phyloP scores from a whole-genome alignment of 1,139 yeast genomes.

The Pichia cactophila region DNA sequence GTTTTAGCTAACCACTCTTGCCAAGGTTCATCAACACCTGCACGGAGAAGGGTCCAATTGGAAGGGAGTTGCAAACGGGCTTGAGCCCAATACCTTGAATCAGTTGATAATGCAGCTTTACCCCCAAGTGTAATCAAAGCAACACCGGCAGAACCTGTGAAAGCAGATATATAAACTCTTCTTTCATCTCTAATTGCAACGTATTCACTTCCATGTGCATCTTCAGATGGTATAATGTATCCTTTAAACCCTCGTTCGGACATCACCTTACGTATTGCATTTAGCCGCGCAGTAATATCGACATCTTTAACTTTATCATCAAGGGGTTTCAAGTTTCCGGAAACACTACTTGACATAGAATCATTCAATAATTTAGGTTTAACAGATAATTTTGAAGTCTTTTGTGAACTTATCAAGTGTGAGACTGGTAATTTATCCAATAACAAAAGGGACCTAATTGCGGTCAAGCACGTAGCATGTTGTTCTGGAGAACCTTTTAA shows the following conservation, averaged over 20 bases:
- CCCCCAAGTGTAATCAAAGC: constrained; percentile 40
- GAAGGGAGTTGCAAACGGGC: constrained; percentile 48
- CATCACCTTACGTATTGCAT: not conserved
- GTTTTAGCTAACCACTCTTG: constrained; percentile 42
- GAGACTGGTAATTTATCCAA: not conserved
- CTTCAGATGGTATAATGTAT: constrained; percentile 52
- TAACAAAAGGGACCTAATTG: not conserved
- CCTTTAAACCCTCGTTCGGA: not conserved
- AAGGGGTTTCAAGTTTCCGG: too few species aligned
- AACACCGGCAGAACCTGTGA: constrained; percentile 53
- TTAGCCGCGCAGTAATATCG: not conserved
- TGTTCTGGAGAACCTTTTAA: not conserved
- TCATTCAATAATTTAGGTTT: too few species aligned
- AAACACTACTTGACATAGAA: too few species aligned
- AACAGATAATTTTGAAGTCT: not conserved
- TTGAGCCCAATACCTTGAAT: constrained; percentile 49
- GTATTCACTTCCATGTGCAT: constrained; percentile 51
- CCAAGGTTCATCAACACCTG: constrained; percentile 45
- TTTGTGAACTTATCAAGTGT: not conserved
- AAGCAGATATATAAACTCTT: constrained; percentile 44
- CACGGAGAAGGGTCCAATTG: constrained; percentile 48
- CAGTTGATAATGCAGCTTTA: constrained; percentile 46
- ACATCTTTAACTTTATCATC: too few species aligned
- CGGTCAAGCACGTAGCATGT: not conserved
- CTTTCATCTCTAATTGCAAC: constrained; percentile 45